A percentile compares a stretch with the other conserved stretches of the same genome.
phyloP scores from a whole-genome alignment of 2,329 filamentous ascomycete species.

The Aspergillus transmontanensis region DNA sequence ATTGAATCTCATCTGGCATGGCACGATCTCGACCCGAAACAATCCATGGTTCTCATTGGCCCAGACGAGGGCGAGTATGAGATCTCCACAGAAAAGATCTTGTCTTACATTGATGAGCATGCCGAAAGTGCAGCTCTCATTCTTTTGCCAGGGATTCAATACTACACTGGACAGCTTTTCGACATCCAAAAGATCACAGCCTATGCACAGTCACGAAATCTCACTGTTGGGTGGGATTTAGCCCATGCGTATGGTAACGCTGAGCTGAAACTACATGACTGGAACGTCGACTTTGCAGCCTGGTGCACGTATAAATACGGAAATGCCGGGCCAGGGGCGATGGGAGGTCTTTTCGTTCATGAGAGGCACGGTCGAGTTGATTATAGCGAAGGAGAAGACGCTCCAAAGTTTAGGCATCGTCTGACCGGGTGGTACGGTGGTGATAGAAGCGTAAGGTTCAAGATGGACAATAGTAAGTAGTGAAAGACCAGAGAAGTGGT shows the following conservation, averaged over 20 bases:
- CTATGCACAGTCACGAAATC: constrained; percentile 68
- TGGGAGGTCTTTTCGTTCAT: constrained; percentile 79
- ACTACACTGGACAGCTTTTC: constrained; percentile 85
- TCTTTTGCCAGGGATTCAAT: constrained; percentile 83
- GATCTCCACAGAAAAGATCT: constrained; percentile 70
- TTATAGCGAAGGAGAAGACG: constrained; percentile 43
- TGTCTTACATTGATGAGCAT: constrained; percentile 72
- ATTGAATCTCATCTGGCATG: constrained; percentile 76
- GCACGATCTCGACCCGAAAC: constrained; percentile 66
- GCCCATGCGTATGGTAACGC: constrained; percentile 85
- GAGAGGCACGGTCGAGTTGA: constrained; percentile 62
- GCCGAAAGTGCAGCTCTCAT: constrained; percentile 72
- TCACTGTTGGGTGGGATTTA: constrained; percentile 81
- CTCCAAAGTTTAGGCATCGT: constrained; percentile 62
- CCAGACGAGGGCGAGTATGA: constrained; percentile 59
- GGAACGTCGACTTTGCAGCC: constrained; percentile 84
- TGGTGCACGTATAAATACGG: constrained; percentile 97
- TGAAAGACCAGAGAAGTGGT: background rate
- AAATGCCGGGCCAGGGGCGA: constrained; percentile 78
- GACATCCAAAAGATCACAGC: constrained; percentile 78
- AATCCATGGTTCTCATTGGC: constrained; percentile 73
- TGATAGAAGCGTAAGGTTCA: constrained; percentile 72
- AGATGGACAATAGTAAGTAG: constrained; percentile 68
- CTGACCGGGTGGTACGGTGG: constrained; percentile 84
- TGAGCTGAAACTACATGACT: constrained; percentile 75